These are phyloP conservation scores for Russula sp. DNA, from an alignment of 768 basidiomycete species.

Conservation along the genomic window DNA sequence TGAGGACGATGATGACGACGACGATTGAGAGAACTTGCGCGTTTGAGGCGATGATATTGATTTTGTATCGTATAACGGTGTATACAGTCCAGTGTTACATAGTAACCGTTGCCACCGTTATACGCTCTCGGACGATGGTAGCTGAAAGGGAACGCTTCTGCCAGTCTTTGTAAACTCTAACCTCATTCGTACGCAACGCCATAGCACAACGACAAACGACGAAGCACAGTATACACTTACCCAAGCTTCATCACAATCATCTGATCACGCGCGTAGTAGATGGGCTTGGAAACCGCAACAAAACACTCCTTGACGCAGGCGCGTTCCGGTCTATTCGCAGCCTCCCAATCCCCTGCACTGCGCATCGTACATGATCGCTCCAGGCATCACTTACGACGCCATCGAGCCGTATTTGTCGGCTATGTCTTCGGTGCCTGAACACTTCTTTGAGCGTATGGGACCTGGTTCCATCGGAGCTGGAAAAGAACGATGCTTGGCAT, in stretches of 20 bases:
- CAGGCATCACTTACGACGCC: slow-evolving; percentile 77
- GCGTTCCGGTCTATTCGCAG: slow-evolving; percentile 16
- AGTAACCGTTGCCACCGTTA: too few species aligned
- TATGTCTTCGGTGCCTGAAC: slow-evolving; percentile 81
- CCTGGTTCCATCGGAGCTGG: slow-evolving; percentile 58
- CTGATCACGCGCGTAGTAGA: slow-evolving; percentile 42
- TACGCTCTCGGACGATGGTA: not conserved
- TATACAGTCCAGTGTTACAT: not conserved
- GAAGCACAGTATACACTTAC: slow-evolving; percentile 48
- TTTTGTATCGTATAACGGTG: not conserved
- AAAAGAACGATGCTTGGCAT: slow-evolving; percentile 45
- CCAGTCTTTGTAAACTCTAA: not conserved
- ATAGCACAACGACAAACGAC: slow-evolving; percentile 66
- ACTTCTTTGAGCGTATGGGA: too few species aligned
- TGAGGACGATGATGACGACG: slow-evolving; percentile 67
- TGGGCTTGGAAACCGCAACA: slow-evolving; percentile 84
- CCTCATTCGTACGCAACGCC: not conserved
- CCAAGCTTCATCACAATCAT: not conserved
- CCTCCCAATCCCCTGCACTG: not conserved
- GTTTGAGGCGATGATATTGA: not conserved
- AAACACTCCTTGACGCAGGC: slow-evolving; percentile 88
- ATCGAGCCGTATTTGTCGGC: slow-evolving; percentile 73
- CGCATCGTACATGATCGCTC: not conserved
- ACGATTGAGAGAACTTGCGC: slow-evolving; percentile 29
- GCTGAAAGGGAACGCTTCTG: slow-evolving; percentile 7